Percentiles rank a stretch among this genome's conserved stretches.
Evolutionary conservation across 495 filamentous ascomycete genomes (phyloP).

Genomic region (Filosporella fistucella): DNA sequence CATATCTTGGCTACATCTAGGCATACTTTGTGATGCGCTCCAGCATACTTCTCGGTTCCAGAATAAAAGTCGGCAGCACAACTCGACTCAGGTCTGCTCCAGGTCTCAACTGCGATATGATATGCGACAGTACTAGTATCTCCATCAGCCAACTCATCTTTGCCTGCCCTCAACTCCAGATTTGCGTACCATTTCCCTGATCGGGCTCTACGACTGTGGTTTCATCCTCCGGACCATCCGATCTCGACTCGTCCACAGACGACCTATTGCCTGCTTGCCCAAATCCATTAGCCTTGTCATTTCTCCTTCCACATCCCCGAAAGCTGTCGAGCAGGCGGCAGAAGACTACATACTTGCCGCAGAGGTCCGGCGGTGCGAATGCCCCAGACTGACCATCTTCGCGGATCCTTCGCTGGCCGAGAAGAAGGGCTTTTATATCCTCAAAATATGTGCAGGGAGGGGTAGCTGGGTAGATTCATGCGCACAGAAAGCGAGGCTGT

Average conservation of each 20-base stretch:
- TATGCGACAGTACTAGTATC: slow-evolving; percentile 75
- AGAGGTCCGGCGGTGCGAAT: slow-evolving; percentile 23
- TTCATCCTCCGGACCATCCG: slow-evolving; percentile 59
- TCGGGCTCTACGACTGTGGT: slow-evolving; percentile 69
- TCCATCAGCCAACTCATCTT: not conserved
- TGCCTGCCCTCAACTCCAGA: not conserved
- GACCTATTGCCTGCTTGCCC: slow-evolving; percentile 40
- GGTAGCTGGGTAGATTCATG: no score
- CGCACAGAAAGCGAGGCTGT: no score
- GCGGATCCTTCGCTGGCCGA: not conserved
- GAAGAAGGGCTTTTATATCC: no score
- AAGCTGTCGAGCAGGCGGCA: not conserved
- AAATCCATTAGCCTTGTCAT: slow-evolving; percentile 7
- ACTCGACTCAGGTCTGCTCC: slow-evolving; percentile 94
- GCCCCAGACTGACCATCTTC: slow-evolving; percentile 23
- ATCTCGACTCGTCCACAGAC: slow-evolving; percentile 34
- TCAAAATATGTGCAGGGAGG: no score
- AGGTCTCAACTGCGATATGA: slow-evolving; percentile 93
- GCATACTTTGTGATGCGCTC: slow-evolving; percentile 96
- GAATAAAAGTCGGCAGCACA: slow-evolving; percentile 93
- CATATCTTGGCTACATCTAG: not conserved
- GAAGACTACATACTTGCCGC: slow-evolving; percentile 23
- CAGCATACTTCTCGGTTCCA: slow-evolving; percentile 96
- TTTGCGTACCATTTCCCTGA: slow-evolving; percentile 57
- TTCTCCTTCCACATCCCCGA: not conserved